These are phyloP conservation scores for Stenocarpella maydis DNA, from an alignment of 2,329 filamentous ascomycete genomes.

Conservation along the genomic window DNA sequence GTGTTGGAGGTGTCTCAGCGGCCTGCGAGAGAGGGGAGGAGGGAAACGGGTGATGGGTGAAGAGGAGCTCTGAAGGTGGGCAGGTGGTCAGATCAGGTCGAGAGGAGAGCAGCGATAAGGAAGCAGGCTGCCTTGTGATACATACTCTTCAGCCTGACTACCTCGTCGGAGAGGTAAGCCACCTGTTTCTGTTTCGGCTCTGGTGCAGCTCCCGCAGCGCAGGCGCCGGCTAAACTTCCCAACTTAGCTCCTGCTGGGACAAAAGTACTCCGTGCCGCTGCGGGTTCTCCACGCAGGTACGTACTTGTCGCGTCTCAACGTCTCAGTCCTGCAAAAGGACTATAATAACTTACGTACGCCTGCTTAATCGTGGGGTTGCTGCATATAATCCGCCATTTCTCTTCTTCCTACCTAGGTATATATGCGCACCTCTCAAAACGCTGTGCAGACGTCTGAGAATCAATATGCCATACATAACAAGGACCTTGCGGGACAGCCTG, in stretches of 20 bases:
- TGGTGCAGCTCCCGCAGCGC: constrained; percentile 13
- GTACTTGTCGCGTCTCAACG: neutral
- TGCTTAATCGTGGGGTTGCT: too few relatives aligned
- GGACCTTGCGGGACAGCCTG: neutral
- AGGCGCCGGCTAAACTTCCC: constrained; percentile 18
- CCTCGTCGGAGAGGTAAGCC: neutral
- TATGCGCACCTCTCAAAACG: neutral
- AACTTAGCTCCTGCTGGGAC: neutral
- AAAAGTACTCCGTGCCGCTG: neutral
- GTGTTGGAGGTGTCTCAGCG: constrained; percentile 6
- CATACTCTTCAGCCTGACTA: neutral
- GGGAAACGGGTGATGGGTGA: neutral
- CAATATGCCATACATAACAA: neutral
- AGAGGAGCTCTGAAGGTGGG: neutral
- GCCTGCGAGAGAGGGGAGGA: neutral
- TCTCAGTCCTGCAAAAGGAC: too few relatives aligned
- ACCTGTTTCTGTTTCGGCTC: constrained; percentile 5
- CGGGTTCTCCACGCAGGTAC: neutral
- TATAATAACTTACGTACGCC: too few relatives aligned
- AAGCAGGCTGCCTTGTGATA: constrained; percentile 17
- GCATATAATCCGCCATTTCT: too few relatives aligned
- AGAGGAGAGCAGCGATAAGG: constrained; percentile 13
- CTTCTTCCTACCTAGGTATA: too few relatives aligned
- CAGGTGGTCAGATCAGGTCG: constrained; percentile 9
- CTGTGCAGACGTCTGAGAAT: neutral